Base-by-base conservation (phyloP, 2,329 filamentous ascomycete species). In the Aspergillus sp. region DNA sequence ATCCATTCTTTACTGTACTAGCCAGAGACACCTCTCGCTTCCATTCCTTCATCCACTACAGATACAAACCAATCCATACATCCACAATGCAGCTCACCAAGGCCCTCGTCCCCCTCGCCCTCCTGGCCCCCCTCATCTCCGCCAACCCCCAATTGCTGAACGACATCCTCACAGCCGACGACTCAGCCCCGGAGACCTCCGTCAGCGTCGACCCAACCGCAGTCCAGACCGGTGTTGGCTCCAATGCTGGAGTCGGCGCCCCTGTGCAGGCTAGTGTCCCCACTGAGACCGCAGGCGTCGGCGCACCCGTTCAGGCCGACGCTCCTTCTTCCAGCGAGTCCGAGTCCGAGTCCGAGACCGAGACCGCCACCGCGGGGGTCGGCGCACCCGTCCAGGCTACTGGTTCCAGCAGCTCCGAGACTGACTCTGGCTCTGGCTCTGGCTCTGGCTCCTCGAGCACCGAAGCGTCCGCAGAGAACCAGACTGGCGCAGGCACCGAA, bases 171-270 rank as follows among this genome's bases (percentile, higher is more conserved):
- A 56, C 47, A 23, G 43, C 49, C 24, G 21, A 21, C 27, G 48
- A 53, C 21, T 43, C 65, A 39, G 47, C 65, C 12, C 61, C 65
- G 31, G 62, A 66, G 11, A 56, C 67, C 19, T 39, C 59, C 4
- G 48, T 50, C 46, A 57, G 45, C 56, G 45, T 54, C 15, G 55
- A 53, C 17, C 47, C 52, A 11, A 49, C 55, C 14, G 39, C 60
- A 44, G 56, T 37, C 8, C 35, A 58, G 9, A 64, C 62, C 24
- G 60, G 51, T 9, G 57, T 11, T 8, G 8, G 27, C 23, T 24
- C 23, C 27, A 31, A 31, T 8, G 27, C 27, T 31, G 27, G 27
- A 11, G 27, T 31, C 27, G 27, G 27, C 9, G 27, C 27, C 27
- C 27, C 27, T 31, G 27, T 31, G 27, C 27, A 31, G 27, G 27